Base-by-base conservation (phyloP, 352 stramenopile species). In the Blastocystis sp. region DNA sequence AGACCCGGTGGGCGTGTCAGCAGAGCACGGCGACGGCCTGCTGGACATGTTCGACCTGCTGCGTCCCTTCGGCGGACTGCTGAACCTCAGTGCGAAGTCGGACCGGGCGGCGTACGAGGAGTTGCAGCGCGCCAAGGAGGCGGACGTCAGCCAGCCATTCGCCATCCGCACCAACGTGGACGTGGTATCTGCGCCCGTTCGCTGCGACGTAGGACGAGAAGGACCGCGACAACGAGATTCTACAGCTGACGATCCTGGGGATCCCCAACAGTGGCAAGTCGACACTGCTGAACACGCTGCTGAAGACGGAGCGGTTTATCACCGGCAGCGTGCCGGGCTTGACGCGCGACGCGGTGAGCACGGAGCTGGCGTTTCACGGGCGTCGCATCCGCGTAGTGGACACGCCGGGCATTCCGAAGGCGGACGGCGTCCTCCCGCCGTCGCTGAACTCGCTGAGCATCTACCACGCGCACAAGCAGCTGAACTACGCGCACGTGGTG, bases 211-310 rank as follows among this genome's bases (percentile, higher is more conserved):
- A 84, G 73, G 49, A 84, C 0, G n/a, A 49, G 44, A 24, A 75
- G 48, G 73, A 84, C 21, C 67, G 27, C 11, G 67, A 78, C n/a
- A 21, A 78, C n/a, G 67, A 78, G 67, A 78, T 78, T 59, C 49
- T 84, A 24, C 59, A 89, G 71, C 51, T 92, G 4, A 87, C 88
- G 6, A 88, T 92, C 34, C 76, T 92, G 8, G 90, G 90, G 0
- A 61, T 87, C n/a, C 88, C 88, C 6, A 90, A 92, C 79, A 89
- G 91, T 40, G 89, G 89, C 8, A 92, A 92, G 75, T 90, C 86
- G 42, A 91, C 89, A 9, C 76, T 92, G 4, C 48, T 91, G 4
- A 92, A 92, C 67, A 87, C 75, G 4, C 63, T 92, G 21, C 49
- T 92, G 4, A 87, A 87, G 48, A 86, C 89, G 61, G 79, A 90